A percentile compares a stretch with the other conserved stretches of the same genome.
These are phyloP conservation scores for Boechera divaricarpa DNA, from an alignment of 345 rosid genomes.

Conservation along the genomic window DNA sequence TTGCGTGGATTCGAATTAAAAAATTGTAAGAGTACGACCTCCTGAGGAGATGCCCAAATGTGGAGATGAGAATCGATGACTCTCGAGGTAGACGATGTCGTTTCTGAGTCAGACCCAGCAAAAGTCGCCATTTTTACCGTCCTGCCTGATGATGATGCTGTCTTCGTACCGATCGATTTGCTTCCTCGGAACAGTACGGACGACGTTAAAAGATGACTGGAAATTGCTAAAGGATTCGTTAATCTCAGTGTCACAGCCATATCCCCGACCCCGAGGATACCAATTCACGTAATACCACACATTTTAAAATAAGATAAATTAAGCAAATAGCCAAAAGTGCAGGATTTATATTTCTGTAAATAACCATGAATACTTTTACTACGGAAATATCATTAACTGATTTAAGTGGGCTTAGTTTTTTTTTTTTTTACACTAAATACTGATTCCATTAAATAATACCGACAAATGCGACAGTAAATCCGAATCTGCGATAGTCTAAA, in stretches of 20 bases:
- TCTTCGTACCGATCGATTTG: slow-evolving; percentile 14
- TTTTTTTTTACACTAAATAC: no score
- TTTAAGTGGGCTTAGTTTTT: no score
- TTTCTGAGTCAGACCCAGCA: slow-evolving; percentile 38
- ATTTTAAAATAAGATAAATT: not conserved
- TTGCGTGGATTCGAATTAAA: not conserved
- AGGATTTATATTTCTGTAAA: no score
- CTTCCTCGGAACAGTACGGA: slow-evolving; percentile 20
- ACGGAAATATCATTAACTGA: no score
- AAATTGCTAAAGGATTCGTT: slow-evolving; percentile 25
- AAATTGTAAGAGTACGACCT: slow-evolving; percentile 50
- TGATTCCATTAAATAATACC: no score
- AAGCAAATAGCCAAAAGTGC: not conserved
- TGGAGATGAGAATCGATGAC: slow-evolving; percentile 91
- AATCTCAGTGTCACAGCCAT: slow-evolving; percentile 39
- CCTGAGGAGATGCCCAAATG: slow-evolving; percentile 90
- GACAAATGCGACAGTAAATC: no score
- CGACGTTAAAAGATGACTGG: slow-evolving; percentile 16
- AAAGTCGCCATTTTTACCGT: slow-evolving; percentile 59
- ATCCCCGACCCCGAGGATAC: slow-evolving; percentile 10
- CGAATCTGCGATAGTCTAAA: no score
- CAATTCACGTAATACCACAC: not conserved
- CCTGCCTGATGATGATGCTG: slow-evolving; percentile 40
- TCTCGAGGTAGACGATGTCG: slow-evolving; percentile 43
- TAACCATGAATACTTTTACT: no score